Evolutionary conservation across 192 early-diverging fungal species (phyloP).

Genomic region (Geosiphon pyriformis): DNA sequence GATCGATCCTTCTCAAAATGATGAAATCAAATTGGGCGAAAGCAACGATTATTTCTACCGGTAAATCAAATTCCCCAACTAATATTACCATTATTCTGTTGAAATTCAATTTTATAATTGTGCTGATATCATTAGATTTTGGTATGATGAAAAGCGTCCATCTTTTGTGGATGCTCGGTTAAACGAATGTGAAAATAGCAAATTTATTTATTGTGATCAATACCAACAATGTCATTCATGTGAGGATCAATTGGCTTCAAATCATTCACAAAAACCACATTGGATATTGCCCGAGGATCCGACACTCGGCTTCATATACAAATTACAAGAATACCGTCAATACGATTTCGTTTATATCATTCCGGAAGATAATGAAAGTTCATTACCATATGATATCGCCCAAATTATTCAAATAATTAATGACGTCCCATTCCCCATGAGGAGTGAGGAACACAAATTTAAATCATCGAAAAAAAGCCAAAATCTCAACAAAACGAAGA

Average conservation of each 20-base stretch:
- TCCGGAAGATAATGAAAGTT: conserved; percentile 28
- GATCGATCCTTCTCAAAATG: conserved; percentile 34
- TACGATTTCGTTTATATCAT: conserved; percentile 55
- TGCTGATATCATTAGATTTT: no score
- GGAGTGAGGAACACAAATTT: background rate
- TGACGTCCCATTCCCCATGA: background rate
- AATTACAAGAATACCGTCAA: conserved; percentile 45
- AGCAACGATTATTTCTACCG: conserved; percentile 40
- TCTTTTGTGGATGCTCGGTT: conserved; percentile 48
- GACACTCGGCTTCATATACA: conserved; percentile 5
- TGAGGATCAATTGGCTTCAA: background rate
- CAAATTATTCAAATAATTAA: conserved; percentile 40
- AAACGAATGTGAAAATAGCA: conserved; percentile 27
- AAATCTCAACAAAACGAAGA: background rate
- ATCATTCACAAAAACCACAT: background rate
- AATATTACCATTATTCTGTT: background rate
- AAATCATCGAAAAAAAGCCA: background rate
- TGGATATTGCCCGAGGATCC: conserved; percentile 7
- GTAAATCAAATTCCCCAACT: background rate
- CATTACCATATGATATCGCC: conserved; percentile 50
- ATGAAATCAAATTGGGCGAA: conserved; percentile 30
- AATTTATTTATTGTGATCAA: conserved; percentile 23
- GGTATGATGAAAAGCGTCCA: conserved; percentile 49
- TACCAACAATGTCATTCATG: conserved; percentile 23
- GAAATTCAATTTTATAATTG: background rate